These are phyloP conservation scores for Cylindrotheca fusiformis DNA, from an alignment of 108 stramenopile species.

Conservation along the genomic window DNA sequence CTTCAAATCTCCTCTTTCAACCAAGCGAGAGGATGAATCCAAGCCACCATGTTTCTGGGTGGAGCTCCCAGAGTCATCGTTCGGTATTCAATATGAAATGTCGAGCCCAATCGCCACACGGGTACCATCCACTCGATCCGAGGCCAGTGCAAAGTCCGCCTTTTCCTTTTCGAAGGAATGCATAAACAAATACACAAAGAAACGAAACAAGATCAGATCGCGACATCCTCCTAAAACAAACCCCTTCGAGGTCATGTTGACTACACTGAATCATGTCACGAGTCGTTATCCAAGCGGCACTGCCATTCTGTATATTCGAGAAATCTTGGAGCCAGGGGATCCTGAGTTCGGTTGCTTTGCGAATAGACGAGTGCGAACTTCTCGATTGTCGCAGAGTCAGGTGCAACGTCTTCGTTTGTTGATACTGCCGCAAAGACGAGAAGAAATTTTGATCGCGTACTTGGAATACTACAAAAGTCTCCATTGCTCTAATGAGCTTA, in stretches of 20 bases:
- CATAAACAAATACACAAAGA: too few relatives aligned
- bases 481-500: neutral
- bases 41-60: neutral
- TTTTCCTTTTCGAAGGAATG: too few relatives aligned
- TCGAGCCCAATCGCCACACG: neutral
- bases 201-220: too few relatives aligned
- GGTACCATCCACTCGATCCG: neutral
- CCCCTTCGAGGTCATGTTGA: conserved; percentile 14
- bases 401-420: conserved; percentile 14
- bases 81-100: neutral
- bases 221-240: too few relatives aligned
- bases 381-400: conserved; percentile 10
- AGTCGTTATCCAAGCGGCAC: conserved; percentile 7
- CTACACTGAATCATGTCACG: conserved; percentile 8
- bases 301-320: conserved; percentile 20
- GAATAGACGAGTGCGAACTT: conserved; percentile 3
- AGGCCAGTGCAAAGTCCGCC: too few relatives aligned
- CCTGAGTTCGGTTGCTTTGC: conserved; percentile 12
- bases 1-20: too few relatives aligned
- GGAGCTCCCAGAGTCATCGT: neutral
- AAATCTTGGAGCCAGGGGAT: conserved; percentile 26
- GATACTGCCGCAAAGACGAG: conserved; percentile 12
- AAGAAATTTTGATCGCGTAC: conserved; percentile 9
- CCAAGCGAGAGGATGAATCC: too few relatives aligned
- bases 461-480: conserved; percentile 12